Evolutionary conservation across 2,329 filamentous ascomycete genomes (phyloP).

Genomic region (Fusarium verrucosum): DNA sequence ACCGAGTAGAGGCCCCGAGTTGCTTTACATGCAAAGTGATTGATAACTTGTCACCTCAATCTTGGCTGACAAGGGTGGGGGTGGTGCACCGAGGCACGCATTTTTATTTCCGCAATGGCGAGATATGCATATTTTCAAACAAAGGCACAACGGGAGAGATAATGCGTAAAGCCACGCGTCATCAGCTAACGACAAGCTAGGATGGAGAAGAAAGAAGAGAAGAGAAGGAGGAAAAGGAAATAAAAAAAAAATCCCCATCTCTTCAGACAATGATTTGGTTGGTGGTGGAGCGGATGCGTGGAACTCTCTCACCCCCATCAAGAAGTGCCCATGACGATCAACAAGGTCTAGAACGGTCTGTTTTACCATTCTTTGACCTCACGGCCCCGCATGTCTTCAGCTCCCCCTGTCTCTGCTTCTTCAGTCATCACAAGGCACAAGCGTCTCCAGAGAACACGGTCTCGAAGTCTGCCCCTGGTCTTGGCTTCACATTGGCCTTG

Average conservation of each 20-base stretch:
- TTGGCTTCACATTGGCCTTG: slow-evolving; percentile 26
- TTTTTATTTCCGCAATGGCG: slow-evolving; percentile 7
- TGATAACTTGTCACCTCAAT: neutral
- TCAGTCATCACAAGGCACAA: slow-evolving; percentile 3
- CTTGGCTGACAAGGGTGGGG: neutral
- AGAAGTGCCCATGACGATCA: slow-evolving; percentile 43
- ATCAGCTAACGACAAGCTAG: neutral
- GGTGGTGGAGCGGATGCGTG: slow-evolving; percentile 34
- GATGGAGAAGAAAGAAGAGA: neutral
- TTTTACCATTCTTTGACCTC: slow-evolving; percentile 17
- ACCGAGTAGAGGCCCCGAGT: neutral
- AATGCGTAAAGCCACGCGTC: neutral
- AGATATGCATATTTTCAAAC: slow-evolving; percentile 3
- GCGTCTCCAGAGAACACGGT: slow-evolving; percentile 29
- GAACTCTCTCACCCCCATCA: slow-evolving; percentile 36
- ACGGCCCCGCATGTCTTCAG: slow-evolving; percentile 13
- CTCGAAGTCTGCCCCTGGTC: slow-evolving; percentile 25
- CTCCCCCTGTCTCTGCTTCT: slow-evolving; percentile 24
- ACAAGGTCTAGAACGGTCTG: slow-evolving; percentile 42
- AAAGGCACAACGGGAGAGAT: slow-evolving; percentile 7
- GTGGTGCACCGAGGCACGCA: slow-evolving; percentile 17
- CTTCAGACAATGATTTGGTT: slow-evolving; percentile 26
- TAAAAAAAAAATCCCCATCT: slow-evolving; percentile 31
- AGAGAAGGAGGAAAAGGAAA: neutral
- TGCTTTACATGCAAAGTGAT: neutral